Conservation (phyloP, 2,329 filamentous ascomycete genomes). For the Arthrobotrys iridis region DNA sequence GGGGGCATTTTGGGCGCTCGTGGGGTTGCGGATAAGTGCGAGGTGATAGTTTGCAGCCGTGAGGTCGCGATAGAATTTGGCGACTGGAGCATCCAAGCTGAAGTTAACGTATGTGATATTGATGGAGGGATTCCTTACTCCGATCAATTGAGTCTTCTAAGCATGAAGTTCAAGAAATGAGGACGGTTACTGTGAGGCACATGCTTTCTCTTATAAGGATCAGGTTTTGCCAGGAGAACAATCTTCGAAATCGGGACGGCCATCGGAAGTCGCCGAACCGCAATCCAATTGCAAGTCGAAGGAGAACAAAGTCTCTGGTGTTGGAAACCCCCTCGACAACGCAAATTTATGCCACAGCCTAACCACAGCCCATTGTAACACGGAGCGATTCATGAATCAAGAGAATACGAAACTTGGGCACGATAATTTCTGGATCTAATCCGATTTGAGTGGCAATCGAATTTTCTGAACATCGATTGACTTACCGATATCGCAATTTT, state of each 20-base stretch:
- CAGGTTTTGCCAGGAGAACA: not conserved
- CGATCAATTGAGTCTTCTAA: not conserved
- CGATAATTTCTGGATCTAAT: no score
- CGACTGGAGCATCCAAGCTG: conserved; percentile 17
- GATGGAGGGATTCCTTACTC: not conserved
- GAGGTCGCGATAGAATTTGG: conserved; percentile 54
- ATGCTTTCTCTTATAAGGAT: conserved; percentile 1
- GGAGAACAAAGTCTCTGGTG: not conserved
- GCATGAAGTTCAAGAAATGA: not conserved
- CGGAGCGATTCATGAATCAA: not conserved
- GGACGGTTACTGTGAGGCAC: not conserved
- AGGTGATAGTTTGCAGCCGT: conserved; percentile 53
- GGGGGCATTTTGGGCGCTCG: conserved; percentile 60
- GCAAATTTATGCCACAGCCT: no score
- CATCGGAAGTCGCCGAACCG: conserved; percentile 12
- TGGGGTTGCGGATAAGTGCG: conserved; percentile 46
- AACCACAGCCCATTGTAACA: no score
- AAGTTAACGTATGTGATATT: not conserved
- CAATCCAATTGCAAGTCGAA: not conserved
- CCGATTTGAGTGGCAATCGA: no score
- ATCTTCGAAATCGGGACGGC: not conserved
- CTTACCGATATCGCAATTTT: no score
- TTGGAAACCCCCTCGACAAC: conserved; percentile 11
- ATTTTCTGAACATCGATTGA: no score
- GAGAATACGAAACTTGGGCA: not conserved